Percentiles rank a stretch among this genome's conserved stretches.
These are phyloP conservation scores for Gossypium bickii DNA, from an alignment of 345 rosid species.

Conservation along the genomic window DNA sequence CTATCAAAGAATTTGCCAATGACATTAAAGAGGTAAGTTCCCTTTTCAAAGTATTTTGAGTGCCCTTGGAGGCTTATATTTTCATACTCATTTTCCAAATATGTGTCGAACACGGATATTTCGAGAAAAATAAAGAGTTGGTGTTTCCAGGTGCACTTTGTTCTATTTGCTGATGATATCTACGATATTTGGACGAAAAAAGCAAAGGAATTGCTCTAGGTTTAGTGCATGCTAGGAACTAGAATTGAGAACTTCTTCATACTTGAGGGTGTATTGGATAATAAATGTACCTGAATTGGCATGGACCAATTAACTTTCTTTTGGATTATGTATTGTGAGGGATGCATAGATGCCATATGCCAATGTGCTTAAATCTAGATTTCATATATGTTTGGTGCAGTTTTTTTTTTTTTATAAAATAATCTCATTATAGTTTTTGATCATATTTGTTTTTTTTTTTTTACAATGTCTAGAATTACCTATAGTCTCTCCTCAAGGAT, in stretches of 20 bases:
- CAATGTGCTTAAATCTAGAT: neutral
- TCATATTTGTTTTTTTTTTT: no score
- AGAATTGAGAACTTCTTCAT: neutral
- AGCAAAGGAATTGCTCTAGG: conserved; percentile 53
- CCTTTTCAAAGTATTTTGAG: neutral
- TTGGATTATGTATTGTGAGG: neutral
- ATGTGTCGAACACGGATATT: neutral
- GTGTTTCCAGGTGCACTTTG: conserved; percentile 69
- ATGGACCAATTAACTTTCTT: neutral
- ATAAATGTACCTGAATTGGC: neutral
- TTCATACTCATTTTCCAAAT: no score
- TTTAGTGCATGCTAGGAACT: conserved; percentile 11
- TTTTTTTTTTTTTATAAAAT: neutral
- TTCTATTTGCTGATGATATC: conserved; percentile 55
- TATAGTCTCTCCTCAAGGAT: accelerated
- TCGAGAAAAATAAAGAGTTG: neutral
- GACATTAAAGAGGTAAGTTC: conserved; percentile 71
- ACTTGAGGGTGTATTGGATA: neutral
- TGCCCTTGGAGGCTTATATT: no score
- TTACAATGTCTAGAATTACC: no score
- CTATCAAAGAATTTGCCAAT: conserved; percentile 54
- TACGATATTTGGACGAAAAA: conserved; percentile 57
- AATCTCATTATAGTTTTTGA: no score
- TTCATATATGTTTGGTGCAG: neutral
- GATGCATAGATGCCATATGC: neutral